phyloP scores from a whole-genome alignment of 805 yeast genomes.

The Pichia thaimueangensis region DNA sequence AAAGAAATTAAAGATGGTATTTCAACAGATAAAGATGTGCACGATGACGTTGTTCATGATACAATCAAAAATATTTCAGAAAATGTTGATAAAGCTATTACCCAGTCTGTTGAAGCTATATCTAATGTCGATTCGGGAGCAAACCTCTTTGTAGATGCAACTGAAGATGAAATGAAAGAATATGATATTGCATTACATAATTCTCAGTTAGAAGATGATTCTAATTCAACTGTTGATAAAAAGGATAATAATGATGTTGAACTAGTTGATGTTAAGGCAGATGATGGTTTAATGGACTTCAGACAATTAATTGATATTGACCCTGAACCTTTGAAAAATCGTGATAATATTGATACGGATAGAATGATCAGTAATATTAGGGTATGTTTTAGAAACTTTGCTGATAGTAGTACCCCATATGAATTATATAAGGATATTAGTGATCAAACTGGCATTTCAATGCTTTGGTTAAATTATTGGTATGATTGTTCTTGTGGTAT shows the following conservation, averaged over 20 bases:
- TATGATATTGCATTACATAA: conserved; percentile 7
- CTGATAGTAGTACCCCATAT: conserved; percentile 22
- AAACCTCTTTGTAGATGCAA: conserved; percentile 28
- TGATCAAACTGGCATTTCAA: conserved; percentile 26
- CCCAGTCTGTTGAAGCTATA: conserved; percentile 1
- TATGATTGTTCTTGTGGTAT: conserved; percentile 31
- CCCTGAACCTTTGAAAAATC: conserved; percentile 27
- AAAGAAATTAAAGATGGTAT: background rate
- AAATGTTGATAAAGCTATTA: background rate
- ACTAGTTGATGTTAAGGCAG: conserved; percentile 11
- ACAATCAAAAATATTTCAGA: background rate
- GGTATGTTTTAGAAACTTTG: conserved; percentile 22
- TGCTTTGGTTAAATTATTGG: conserved; percentile 30
- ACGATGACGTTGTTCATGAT: no score
- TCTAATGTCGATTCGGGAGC: conserved; percentile 17
- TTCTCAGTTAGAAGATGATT: background rate
- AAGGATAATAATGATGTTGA: conserved; percentile 9
- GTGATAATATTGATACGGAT: conserved; percentile 19
- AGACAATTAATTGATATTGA: conserved; percentile 21
- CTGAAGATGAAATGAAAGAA: conserved; percentile 26
- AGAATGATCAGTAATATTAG: conserved; percentile 20
- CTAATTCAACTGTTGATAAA: background rate
- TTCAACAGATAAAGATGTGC: conserved; percentile 1
- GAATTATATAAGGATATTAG: conserved; percentile 26
- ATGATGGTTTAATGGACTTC: conserved; percentile 17